Evolutionary conservation across 2,329 filamentous ascomycete species (phyloP).

Genomic region (Ciborinia camelliae): DNA sequence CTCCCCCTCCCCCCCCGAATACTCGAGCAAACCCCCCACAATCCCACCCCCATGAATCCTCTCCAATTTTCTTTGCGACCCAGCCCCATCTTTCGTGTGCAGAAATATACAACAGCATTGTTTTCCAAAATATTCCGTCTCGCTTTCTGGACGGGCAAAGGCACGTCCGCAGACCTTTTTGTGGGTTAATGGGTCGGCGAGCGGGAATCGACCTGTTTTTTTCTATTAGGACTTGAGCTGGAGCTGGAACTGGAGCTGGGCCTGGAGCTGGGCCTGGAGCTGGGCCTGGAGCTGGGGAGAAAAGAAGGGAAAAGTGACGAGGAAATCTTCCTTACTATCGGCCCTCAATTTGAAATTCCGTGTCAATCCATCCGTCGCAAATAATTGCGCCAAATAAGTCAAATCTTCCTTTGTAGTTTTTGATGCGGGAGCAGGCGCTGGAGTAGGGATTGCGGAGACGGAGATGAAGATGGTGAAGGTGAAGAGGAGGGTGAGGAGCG

Average conservation of each 20-base stretch:
- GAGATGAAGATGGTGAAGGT: not conserved
- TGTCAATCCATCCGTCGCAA: not conserved
- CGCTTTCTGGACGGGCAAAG: too few relatives aligned
- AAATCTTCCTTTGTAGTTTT: constrained; percentile 2
- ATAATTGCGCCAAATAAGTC: not conserved
- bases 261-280: too few relatives aligned
- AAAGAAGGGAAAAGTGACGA: not conserved
- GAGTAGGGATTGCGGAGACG: not conserved
- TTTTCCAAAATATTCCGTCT: not conserved
- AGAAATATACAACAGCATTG: constrained; percentile 7
- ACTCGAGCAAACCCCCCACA: not conserved
- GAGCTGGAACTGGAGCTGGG: too few relatives aligned
- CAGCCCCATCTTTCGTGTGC: not conserved
- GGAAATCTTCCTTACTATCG: constrained; percentile 4
- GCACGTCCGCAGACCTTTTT: not conserved
- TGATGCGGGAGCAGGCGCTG: not conserved
- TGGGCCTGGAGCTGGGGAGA: too few relatives aligned
- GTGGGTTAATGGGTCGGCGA: not conserved
- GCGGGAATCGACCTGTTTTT: constrained; percentile 4
- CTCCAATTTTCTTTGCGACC: not conserved
- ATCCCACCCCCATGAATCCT: not conserved
- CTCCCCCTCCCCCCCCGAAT: not conserved
- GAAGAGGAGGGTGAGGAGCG: constrained; percentile 6
- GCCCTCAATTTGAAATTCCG: not conserved
- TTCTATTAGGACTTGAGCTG: too few relatives aligned